Base-by-base conservation (phyloP, 1,284 basidiomycete genomes). In the Microbotryomycetes sp. region DNA sequence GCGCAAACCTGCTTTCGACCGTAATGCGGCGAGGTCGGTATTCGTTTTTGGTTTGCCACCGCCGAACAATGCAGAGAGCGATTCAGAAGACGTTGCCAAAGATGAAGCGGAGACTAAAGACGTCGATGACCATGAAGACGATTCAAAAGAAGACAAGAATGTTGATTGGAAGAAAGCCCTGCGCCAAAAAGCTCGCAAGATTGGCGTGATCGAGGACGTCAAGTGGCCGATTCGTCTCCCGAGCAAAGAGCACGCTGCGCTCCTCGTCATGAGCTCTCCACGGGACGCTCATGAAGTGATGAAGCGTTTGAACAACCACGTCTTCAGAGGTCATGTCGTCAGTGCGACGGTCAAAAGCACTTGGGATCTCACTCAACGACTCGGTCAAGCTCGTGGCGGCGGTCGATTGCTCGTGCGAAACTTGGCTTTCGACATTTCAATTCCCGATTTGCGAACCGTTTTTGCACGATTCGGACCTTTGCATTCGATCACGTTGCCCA, bases 391-490 rank as follows among this genome's bases (percentile, higher is more conserved):
- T 50, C 72, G 72, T 16, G 73, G 86, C 61, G 85, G 85, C 0
- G 91, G 85, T 67, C 82, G 93, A 35, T 81, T 97, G 54, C 96
- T 98, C 71, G 82, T 98, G 28, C 85, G 94, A 64, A 98, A 97
- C 75, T 78, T 97, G 46, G 88, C 90, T 0, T 97, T 76, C 54
- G 75, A 77, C 52, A 63, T 87, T 28, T 86, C 85, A 1, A 86
- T 90, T 70, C 84, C 89, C 68, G 93, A 97, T 73, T 79, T 98
- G 2, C 85, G 90, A 51, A 84, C 88, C 0, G 78, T 89, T 1
- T 97, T 97, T 79, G 81, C 94, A 7, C 89, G 89, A 0, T 87
- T 86, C 68, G 93, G 93, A 0, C 88, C 91, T 0, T 85, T 97
- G 26, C 81, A 92, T 74, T 88, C 88, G 2, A 85, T 97, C 64